These are phyloP conservation scores for Pseudozyma sp. DNA, from an alignment of 1,284 basidiomycete genomes.

Conservation along the genomic window DNA sequence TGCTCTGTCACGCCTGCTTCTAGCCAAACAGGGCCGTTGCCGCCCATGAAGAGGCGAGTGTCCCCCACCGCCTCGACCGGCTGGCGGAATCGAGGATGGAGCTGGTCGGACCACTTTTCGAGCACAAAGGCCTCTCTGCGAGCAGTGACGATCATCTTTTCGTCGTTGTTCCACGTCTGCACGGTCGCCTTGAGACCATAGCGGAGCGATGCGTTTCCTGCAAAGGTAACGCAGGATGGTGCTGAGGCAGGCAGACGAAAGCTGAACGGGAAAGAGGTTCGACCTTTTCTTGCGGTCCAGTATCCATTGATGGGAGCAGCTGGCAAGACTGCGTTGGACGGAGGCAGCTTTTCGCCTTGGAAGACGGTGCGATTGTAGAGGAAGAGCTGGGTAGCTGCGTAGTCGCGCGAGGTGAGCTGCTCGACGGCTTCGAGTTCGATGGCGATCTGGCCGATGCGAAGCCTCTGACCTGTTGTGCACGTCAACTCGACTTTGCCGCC, in stretches of 20 bases:
- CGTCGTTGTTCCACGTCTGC: conserved; percentile 62
- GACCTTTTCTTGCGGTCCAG: conserved; percentile 63
- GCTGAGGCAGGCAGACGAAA: conserved; percentile 56
- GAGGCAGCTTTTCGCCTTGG: conserved; percentile 61
- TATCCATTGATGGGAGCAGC: conserved; percentile 57
- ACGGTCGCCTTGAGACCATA: conserved; percentile 61
- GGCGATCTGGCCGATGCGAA: conserved; percentile 61
- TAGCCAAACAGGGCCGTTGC: conserved; percentile 62
- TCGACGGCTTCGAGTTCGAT: conserved; percentile 58
- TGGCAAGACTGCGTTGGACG: conserved; percentile 62
- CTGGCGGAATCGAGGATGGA: conserved; percentile 39
- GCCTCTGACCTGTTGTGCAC: conserved; percentile 56
- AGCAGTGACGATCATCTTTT: conserved; percentile 56
- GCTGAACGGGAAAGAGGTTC: conserved; percentile 61
- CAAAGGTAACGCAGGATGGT: conserved; percentile 58
- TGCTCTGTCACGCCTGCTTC: conserved; percentile 56
- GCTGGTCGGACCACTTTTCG: conserved; percentile 58
- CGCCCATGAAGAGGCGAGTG: conserved; percentile 64
- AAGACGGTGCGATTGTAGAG: conserved; percentile 63
- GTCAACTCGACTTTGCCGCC: conserved; percentile 62
- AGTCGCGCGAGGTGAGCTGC: conserved; percentile 63
- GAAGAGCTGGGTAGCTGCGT: conserved; percentile 61
- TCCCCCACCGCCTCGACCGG: conserved; percentile 60
- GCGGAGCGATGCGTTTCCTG: conserved; percentile 58
- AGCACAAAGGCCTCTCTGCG: conserved; percentile 58